These are phyloP conservation scores for Vigna mungo DNA, from an alignment of 306 rosid genomes.

Conservation along the genomic window DNA sequence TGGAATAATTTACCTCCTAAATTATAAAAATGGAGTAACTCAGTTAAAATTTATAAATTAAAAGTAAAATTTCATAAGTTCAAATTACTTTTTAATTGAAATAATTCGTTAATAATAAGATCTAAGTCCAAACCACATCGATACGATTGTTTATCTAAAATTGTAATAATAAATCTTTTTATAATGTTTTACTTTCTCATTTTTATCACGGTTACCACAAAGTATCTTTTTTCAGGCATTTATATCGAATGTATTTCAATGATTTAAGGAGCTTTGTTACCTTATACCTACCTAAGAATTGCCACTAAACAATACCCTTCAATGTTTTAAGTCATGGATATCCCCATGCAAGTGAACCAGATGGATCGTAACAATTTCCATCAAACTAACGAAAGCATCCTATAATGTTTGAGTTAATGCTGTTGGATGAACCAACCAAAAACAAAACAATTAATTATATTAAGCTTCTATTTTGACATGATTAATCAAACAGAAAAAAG, in stretches of 20 bases:
- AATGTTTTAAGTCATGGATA: background rate
- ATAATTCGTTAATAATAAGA: no score
- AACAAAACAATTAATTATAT: background rate
- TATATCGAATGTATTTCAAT: background rate
- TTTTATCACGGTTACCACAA: no score
- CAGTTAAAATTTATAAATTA: no score
- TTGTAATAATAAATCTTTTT: no score
- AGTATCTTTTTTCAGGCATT: slow-evolving; percentile 41
- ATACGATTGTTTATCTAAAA: no score
- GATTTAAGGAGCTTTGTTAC: background rate
- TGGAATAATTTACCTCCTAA: no score
- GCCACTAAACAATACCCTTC: background rate
- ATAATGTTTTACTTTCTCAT: no score
- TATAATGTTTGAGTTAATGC: background rate
- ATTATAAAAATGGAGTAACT: no score
- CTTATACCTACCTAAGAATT: background rate
- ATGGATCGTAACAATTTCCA: background rate
- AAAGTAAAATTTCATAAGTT: no score
- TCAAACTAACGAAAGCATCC: background rate
- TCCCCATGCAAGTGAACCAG: background rate
- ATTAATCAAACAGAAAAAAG: background rate
- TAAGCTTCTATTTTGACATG: background rate
- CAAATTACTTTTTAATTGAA: no score
- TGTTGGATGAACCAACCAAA: background rate
- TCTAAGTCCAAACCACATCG: no score